A percentile compares a stretch with the other conserved stretches of the same genome.
These are phyloP conservation scores for Bathelium albidoporum DNA, from an alignment of 495 filamentous ascomycete genomes.

Conservation along the genomic window DNA sequence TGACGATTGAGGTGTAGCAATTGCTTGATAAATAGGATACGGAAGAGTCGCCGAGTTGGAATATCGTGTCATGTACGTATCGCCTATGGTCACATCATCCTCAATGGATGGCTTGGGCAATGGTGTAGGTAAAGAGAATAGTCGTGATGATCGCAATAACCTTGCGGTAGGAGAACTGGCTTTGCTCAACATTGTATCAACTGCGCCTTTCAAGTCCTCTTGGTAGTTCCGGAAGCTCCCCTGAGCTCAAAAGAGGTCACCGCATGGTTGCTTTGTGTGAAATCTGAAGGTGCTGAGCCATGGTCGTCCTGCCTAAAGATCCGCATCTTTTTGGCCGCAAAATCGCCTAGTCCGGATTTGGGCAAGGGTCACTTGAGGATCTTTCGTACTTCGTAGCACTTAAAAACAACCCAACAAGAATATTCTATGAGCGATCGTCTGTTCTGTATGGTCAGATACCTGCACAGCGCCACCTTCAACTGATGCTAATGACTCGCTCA, in stretches of 20 bases:
- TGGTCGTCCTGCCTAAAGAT: background rate
- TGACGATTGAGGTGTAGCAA: conserved; percentile 71
- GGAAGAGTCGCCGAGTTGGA: conserved; percentile 56
- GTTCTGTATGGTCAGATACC: background rate
- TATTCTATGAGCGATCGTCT: background rate
- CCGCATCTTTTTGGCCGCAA: background rate
- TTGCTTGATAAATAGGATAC: conserved; percentile 73
- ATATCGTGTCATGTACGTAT: conserved; percentile 19
- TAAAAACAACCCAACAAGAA: background rate
- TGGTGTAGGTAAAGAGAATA: conserved; percentile 54
- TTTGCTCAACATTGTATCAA: conserved; percentile 22
- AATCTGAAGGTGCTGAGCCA: background rate
- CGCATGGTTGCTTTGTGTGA: background rate
- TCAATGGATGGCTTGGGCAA: conserved; percentile 38
- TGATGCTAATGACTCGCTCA: background rate
- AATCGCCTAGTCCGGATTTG: background rate
- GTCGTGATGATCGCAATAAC: conserved; percentile 52
- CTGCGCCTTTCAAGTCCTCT: background rate
- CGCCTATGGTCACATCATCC: conserved; percentile 30
- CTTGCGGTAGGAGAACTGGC: conserved; percentile 53
- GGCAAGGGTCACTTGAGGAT: background rate
- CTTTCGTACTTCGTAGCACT: too few species aligned
- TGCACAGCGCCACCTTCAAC: background rate
- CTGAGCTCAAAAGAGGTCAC: background rate
- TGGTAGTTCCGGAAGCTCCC: background rate